Conservation (phyloP, 2,329 filamentous ascomycete species). For the Fusarium piperis region DNA sequence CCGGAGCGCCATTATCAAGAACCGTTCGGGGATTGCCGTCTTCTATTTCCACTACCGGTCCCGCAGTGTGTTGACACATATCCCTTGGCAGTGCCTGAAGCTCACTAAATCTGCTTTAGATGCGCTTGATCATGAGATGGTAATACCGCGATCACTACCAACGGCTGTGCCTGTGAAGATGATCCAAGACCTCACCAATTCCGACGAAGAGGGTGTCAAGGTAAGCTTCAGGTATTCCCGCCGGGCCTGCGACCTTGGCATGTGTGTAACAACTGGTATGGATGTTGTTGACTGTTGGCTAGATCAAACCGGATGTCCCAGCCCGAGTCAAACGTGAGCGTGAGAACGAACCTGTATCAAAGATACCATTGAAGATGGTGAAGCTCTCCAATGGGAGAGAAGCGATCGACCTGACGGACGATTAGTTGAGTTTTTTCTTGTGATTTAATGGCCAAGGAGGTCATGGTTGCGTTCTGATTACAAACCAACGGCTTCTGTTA, state of each 20-base stretch:
- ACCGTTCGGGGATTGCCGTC: not conserved
- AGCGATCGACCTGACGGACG: not conserved
- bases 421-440: not conserved
- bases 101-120: not conserved
- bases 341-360: not conserved
- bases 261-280: not conserved
- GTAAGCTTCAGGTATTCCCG: not conserved
- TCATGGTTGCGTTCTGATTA: not conserved
- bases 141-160: not conserved
- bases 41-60: not conserved
- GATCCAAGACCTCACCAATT: not conserved
- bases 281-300: not conserved
- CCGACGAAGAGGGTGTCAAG: not conserved
- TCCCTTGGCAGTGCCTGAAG: not conserved
- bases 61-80: not conserved
- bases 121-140: not conserved
- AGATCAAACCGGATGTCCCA: not conserved
- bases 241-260: not conserved
- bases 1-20: not conserved
- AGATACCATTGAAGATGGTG: not conserved
- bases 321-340: not conserved
- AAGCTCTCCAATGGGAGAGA: not conserved
- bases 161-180: not conserved
- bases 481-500: not conserved
- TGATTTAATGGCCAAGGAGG: not conserved